phyloP scores from a whole-genome alignment of 1,284 basidiomycete species.

The Xanthoconium separans region DNA sequence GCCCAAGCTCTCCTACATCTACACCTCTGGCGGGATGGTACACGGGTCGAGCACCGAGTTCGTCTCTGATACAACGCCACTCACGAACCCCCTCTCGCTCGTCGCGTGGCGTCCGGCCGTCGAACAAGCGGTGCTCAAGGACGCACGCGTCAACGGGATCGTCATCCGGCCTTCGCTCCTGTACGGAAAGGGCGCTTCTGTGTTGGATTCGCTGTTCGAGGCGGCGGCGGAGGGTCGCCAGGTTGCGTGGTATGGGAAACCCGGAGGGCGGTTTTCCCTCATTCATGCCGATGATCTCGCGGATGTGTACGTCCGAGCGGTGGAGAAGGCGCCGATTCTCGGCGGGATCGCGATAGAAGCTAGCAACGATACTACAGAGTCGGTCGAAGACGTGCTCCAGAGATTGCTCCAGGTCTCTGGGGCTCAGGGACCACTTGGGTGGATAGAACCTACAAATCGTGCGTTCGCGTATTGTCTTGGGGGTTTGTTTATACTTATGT shows the following conservation, averaged over 20 bases:
- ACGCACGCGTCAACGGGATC: background rate
- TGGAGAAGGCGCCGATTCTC: conserved; percentile 17
- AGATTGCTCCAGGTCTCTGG: conserved; percentile 16
- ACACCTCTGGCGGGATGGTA: background rate
- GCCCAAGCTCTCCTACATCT: background rate
- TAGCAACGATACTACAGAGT: conserved; percentile 14
- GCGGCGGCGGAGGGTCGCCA: conserved; percentile 20
- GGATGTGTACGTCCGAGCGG: conserved; percentile 20
- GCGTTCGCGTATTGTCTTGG: background rate
- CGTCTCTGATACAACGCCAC: background rate
- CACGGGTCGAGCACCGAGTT: background rate
- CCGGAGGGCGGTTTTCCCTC: conserved; percentile 14
- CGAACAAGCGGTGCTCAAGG: background rate
- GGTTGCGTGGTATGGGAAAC: conserved; percentile 35
- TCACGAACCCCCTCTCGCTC: background rate
- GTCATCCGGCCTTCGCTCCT: background rate
- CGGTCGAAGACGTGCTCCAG: conserved; percentile 12
- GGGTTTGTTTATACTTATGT: background rate
- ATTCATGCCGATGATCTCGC: conserved; percentile 24
- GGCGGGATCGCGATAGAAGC: conserved; percentile 17
- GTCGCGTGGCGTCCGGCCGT: background rate
- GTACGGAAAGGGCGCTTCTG: too few relatives aligned
- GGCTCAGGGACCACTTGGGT: conserved; percentile 10
- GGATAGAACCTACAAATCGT: conserved; percentile 15
- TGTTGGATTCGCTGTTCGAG: too few relatives aligned